Evolutionary conservation across 345 rosid genomes (phyloP), one percentile per base, ranked within the genome.

Genomic region (Moricandia arvensis): DNA sequence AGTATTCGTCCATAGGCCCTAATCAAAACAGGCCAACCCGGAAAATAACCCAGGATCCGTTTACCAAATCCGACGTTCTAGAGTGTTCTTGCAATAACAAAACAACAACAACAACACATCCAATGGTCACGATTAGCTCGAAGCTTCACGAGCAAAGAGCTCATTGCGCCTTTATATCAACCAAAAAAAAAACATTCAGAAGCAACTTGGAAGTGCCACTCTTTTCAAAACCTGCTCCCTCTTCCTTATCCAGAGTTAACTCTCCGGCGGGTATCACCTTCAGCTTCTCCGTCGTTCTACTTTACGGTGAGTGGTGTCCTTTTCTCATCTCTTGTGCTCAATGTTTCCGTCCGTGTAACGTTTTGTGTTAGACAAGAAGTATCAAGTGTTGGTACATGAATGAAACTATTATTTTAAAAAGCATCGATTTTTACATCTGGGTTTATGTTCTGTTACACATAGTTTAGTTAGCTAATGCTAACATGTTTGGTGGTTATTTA

Each of bases 81-180:
- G 75, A 77, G 16, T 64, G 53, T 70, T 70, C 71, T 63, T 70
- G 24, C 8, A 17, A n/a, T 27, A 26, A 17, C 26, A 27, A 27
- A n/a, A 54, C 51, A 55, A 55, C n/a, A 59, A 67, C 59, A 41
- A 13, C 45, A 43, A 16, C 10, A 18, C 33, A 76, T 63, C 67
- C 66, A 24, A 71, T 71, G 75, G 80, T 24, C 13, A 45, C 9
- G 66, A 77, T 77, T 15, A 31, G 11, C 27, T 69, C 18, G 63
- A 63, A 76, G 70, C 47, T 62, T 70, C 66, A 76, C 63, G 80
- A 75, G 79, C 38, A 15, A 54, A 58, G 8, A 26, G 33, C 41
- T 34, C 11, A 8, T 29, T 51, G 57, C 24, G 24, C 33, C 47
- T 11, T 38, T 38, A 38, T 38, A 38, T 10, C 13, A 0, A 10